Conservation (phyloP, 371 early-diverging fungal species). For the Actinomucor elegans region DNA sequence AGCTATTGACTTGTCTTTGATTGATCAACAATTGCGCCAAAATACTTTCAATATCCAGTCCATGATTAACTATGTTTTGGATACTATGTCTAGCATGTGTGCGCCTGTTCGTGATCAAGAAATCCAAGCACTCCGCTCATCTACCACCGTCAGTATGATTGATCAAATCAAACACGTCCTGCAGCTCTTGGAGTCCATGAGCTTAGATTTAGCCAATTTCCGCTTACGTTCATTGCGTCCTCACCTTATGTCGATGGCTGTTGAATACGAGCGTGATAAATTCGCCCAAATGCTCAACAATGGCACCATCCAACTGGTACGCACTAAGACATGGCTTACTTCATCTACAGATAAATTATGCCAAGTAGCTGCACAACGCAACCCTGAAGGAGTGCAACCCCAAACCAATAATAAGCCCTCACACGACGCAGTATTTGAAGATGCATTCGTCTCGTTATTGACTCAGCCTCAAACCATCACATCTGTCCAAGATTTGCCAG, state of each 20-base stretch:
- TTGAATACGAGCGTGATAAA: slow-evolving; percentile 67
- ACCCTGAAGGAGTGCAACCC: slow-evolving; percentile 60
- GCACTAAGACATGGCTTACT: slow-evolving; percentile 61
- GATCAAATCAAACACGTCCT: slow-evolving; percentile 9
- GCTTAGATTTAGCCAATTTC: slow-evolving; percentile 74
- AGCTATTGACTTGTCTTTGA: slow-evolving; percentile 55
- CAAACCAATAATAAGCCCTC: slow-evolving; percentile 38
- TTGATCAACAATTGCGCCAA: slow-evolving; percentile 56
- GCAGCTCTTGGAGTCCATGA: slow-evolving; percentile 67
- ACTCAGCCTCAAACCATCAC: slow-evolving; percentile 27
- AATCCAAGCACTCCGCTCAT: slow-evolving; percentile 39
- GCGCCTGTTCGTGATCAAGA: slow-evolving; percentile 75
- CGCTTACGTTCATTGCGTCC: slow-evolving; percentile 64
- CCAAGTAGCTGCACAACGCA: slow-evolving; percentile 50
- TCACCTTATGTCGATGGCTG: slow-evolving; percentile 60
- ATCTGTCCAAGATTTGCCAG: slow-evolving; percentile 48
- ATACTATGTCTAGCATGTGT: slow-evolving; percentile 65
- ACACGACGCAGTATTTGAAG: slow-evolving; percentile 50
- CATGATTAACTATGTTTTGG: slow-evolving; percentile 44
- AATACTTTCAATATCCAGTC: slow-evolving; percentile 46
- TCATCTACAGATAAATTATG: slow-evolving; percentile 32
- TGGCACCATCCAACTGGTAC: slow-evolving; percentile 42
- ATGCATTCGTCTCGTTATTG: slow-evolving; percentile 62
- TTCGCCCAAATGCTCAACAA: slow-evolving; percentile 54
- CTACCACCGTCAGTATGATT: neutral